Evolutionary conservation across 2,329 filamentous ascomycete species (phyloP), one percentile per base, ranked within the genome.

Genomic region (Graphilbum fragrans): DNA sequence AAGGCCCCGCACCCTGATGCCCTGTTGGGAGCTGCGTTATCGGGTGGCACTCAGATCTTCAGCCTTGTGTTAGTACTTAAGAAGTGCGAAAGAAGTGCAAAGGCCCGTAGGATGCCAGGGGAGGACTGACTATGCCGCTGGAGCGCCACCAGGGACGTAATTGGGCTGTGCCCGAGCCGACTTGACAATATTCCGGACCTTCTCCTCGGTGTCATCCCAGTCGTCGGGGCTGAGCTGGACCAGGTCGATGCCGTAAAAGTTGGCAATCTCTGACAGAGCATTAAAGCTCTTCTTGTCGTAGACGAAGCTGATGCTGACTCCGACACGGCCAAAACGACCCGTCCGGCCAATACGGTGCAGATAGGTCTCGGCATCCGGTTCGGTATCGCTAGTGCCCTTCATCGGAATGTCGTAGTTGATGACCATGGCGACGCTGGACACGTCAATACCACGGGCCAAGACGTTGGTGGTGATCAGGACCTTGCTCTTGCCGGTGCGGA

Each of bases 381-480:
- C 85, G 22, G 72, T 71, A 52, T 96, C 88, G 17, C 82, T 78
- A 25, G 72, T 54, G 33, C 82, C 80, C 55, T 82, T 81, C 68
- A 82, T 83, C 20, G 82, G 82, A 44, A 86, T 82, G 52, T 86
- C 82, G 63, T 98, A 98, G 69, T 98, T 98, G 69, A 98, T 87
- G 41, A 98, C 92, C 81, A 98, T 92, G 10, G 87, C 94, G 14
- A 98, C 92, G 22, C 65, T 93, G 62, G 58, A 96, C 67, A 79
- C 75, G 56, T 98, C 92, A 54, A 98, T 96, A 58, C 92, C 92
- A 56, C 92, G 87, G 9, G 92, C 85, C 44, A 98, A 74, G 31
- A 98, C 88, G 56, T 98, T 98, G 52, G 92, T 98, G 2, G 92
- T 93, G 56, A 98, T 95, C 47, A 98, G 80, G 9, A 98, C 92